Percentiles rank a stretch among this genome's conserved stretches.
phyloP scores from a whole-genome alignment of 208 protist species.

The Acanthamoeba royreba region DNA sequence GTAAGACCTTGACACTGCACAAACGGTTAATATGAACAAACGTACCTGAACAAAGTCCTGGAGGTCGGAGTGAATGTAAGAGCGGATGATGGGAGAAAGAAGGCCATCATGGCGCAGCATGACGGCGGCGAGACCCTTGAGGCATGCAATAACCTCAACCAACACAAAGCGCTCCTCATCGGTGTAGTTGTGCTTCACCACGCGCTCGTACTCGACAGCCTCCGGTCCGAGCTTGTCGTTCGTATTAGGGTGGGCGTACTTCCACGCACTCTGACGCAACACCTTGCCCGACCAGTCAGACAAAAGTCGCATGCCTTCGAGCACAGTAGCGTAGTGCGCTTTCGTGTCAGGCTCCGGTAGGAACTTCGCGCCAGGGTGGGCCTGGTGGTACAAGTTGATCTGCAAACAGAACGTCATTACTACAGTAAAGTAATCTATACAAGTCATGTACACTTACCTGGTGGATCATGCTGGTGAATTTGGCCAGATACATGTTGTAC shows the following conservation, averaged over 20 bases:
- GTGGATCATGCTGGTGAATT: slow-evolving; percentile 59
- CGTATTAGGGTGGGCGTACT: slow-evolving; percentile 72
- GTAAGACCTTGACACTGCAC: too few species aligned
- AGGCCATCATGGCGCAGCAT: slow-evolving; percentile 2
- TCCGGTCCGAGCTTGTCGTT: not conserved
- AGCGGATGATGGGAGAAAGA: slow-evolving; percentile 54
- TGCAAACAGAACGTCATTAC: too few species aligned
- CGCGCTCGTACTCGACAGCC: slow-evolving; percentile 8
- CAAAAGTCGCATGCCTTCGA: slow-evolving; percentile 63
- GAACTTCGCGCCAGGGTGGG: not conserved
- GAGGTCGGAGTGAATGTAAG: slow-evolving; percentile 67
- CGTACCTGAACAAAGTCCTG: slow-evolving; percentile 80
- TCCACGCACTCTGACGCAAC: slow-evolving; percentile 77
- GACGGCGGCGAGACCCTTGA: slow-evolving; percentile 66
- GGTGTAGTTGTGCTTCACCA: slow-evolving; percentile 79
- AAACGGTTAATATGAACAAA: too few species aligned
- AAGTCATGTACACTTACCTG: too few species aligned
- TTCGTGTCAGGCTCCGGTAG: not conserved
- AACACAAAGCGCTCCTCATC: slow-evolving; percentile 62
- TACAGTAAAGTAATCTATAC: too few species aligned
- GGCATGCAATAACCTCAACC: slow-evolving; percentile 76
- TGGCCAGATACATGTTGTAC: slow-evolving; percentile 59
- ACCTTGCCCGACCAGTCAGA: slow-evolving; percentile 68
- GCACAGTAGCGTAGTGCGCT: not conserved
- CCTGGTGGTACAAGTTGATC: not conserved